Percentiles rank a stretch among this genome's conserved stretches.
Evolutionary conservation across 140 eudicot species (phyloP).

Genomic region (Cichorium intybus): DNA sequence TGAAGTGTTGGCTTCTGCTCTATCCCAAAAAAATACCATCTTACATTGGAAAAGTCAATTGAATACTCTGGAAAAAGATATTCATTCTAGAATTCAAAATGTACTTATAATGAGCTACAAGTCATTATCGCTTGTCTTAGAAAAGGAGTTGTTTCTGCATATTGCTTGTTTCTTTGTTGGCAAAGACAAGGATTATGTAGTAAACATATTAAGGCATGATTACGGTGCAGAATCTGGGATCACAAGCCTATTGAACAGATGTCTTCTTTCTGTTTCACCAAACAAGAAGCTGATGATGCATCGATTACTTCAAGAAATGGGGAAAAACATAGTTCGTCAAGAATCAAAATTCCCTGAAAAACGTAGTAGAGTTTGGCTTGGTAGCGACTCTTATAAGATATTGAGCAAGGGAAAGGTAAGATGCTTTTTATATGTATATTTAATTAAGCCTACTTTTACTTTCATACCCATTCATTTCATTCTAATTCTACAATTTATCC

Average conservation of each 20-base stretch:
- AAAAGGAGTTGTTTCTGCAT: conserved; percentile 13
- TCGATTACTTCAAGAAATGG: conserved; percentile 5
- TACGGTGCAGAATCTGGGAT: conserved; percentile 13
- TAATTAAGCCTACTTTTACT: not conserved
- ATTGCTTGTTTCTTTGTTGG: conserved; percentile 28
- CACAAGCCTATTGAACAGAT: conserved; percentile 9
- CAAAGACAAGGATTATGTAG: not conserved
- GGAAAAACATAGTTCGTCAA: conserved; percentile 16
- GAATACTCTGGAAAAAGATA: not conserved
- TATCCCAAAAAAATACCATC: not conserved
- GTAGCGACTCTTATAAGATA: not conserved
- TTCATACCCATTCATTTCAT: not conserved
- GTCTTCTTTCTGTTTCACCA: conserved; percentile 20
- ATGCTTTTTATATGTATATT: not conserved
- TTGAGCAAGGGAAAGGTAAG: conserved; percentile 5
- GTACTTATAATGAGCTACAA: conserved; percentile 3
- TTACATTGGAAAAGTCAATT: conserved; percentile 9
- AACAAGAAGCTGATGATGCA: conserved; percentile 22
- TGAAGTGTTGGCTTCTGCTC: conserved; percentile 17
- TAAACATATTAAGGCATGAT: conserved; percentile 10
- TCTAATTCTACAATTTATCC: not conserved
- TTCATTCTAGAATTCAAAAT: not conserved
- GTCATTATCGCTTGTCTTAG: not conserved
- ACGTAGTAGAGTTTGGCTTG: conserved; percentile 21
- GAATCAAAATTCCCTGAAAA: conserved; percentile 18